Percentiles rank a stretch among this genome's conserved stretches.
Evolutionary conservation across 805 yeast genomes (phyloP).

Genomic region (Ogataea salicorniae): DNA sequence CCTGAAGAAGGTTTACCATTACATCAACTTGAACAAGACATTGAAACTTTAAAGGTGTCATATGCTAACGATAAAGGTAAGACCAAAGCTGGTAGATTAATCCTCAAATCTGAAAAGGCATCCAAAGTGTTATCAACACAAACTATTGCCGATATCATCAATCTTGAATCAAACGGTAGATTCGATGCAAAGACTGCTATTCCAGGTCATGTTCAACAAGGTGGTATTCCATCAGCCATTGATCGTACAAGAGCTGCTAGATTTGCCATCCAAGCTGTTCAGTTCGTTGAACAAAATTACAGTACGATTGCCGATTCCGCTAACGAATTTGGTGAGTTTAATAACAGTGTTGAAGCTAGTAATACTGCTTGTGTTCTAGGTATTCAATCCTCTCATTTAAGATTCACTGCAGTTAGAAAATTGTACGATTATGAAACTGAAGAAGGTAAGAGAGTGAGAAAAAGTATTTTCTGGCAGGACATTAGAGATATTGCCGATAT

Average conservation of each 20-base stretch:
- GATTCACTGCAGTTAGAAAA: conserved; percentile 65
- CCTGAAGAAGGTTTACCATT: conserved; percentile 68
- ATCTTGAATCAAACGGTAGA: conserved; percentile 56
- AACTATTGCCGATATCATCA: conserved; percentile 64
- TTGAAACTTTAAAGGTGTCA: conserved; percentile 52
- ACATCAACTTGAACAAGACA: conserved; percentile 59
- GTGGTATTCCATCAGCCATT: conserved; percentile 70
- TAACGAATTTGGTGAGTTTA: conserved; percentile 29
- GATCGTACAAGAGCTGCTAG: conserved; percentile 74
- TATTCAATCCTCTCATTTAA: conserved; percentile 69
- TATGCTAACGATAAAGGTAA: conserved; percentile 61
- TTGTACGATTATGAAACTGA: conserved; percentile 88
- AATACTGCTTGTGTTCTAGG: conserved; percentile 81
- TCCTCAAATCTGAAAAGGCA: conserved; percentile 63
- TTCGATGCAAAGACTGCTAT: conserved; percentile 76
- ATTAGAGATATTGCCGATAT: conserved; percentile 77
- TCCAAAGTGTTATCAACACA: conserved; percentile 64
- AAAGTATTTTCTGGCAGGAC: conserved; percentile 75
- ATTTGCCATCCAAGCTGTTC: conserved; percentile 63
- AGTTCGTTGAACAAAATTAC: conserved; percentile 51
- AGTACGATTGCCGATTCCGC: conserved; percentile 15
- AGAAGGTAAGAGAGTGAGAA: conserved; percentile 77
- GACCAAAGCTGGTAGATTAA: conserved; percentile 62
- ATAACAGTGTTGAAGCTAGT: conserved; percentile 24
- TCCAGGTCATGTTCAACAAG: conserved; percentile 88